These are phyloP conservation scores for Xenosphaeropsis pyriputrescens DNA, from an alignment of 2,329 filamentous ascomycete genomes.

Conservation along the genomic window DNA sequence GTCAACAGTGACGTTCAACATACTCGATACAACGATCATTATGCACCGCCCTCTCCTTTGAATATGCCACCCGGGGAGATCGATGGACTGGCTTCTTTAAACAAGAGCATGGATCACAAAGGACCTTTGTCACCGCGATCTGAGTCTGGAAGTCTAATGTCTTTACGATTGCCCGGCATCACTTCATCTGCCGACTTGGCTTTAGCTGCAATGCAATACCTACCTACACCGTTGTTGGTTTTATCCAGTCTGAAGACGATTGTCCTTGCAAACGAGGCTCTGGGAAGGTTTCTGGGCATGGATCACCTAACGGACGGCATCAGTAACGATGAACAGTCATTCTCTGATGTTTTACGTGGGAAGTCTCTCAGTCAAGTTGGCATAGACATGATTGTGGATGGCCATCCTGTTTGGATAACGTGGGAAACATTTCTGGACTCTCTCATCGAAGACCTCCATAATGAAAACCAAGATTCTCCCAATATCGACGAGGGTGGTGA, in stretches of 20 bases:
- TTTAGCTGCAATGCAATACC: constrained; percentile 56
- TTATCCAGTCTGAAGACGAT: constrained; percentile 55
- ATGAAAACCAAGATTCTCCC: neutral
- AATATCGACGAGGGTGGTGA: constrained; percentile 7
- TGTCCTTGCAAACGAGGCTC: constrained; percentile 60
- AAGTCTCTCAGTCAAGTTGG: constrained; percentile 56
- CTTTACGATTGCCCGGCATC: constrained; percentile 26
- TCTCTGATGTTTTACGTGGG: constrained; percentile 45
- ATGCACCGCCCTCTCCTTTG: constrained; percentile 7
- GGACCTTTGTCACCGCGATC: constrained; percentile 5
- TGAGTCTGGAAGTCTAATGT: constrained; percentile 4
- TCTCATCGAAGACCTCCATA: constrained; percentile 18
- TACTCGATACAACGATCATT: neutral
- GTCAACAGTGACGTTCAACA: no score
- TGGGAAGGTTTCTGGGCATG: constrained; percentile 53
- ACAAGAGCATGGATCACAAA: constrained; percentile 5
- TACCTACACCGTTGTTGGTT: constrained; percentile 58
- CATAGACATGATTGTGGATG: constrained; percentile 59
- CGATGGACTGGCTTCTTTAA: constrained; percentile 13
- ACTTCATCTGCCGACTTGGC: constrained; percentile 37
- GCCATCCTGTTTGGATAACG: constrained; percentile 41
- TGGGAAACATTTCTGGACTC: constrained; percentile 45
- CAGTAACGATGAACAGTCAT: constrained; percentile 24
- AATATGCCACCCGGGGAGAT: constrained; percentile 12
- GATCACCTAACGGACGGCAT: constrained; percentile 24